Evolutionary conservation across 2,329 filamentous ascomycete species (phyloP), one percentile per base, ranked within the genome.

Genomic region (Colletotrichum somersetense): DNA sequence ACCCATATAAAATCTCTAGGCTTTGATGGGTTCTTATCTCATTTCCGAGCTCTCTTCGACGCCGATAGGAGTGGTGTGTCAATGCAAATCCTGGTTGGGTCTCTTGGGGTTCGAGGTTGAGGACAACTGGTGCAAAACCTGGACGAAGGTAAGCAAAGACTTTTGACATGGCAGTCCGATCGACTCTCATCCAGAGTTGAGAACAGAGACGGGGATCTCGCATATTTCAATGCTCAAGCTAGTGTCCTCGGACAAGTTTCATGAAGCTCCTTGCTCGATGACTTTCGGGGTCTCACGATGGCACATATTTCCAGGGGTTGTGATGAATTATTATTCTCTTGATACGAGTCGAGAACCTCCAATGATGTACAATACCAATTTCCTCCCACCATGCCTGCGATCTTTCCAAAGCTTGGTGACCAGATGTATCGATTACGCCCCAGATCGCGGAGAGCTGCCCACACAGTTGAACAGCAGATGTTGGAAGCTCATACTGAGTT

Each of bases 321-420:
- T 38, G 30, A 42, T 46, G 52, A 62, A 68, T 58, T 55, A 72
- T 70, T 72, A 65, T 50, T 70, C 61, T 65, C 70, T 23, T 56
- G 44, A 26, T 42, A 50, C 26, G 33, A 65, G 50, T 42, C 50
- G 26, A 56, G 40, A 64, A 55, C 66, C 59, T 42, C 23, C 55
- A 70, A 55, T 69, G 55, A 65, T 72, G 59, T 70, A 72, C 70
- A 65, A 72, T 70, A 48, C 70, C 59, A 61, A 72, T 50, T 20
- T 56, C 66, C 59, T 64, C 61, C 69, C 55, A 48, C 59, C 20
- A 55, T 72, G 14, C 44, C 55, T 56, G 26, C 56, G 65, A 68
- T 55, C 59, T 65, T 72, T 69, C 70, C 70, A 72, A 62, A 30
- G 35, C 53, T 46, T 38, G 59, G 66, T 52, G 53, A 65, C 38